Evolutionary conservation across 441 rosid species (phyloP).

Genomic region (Adansonia gregorii): DNA sequence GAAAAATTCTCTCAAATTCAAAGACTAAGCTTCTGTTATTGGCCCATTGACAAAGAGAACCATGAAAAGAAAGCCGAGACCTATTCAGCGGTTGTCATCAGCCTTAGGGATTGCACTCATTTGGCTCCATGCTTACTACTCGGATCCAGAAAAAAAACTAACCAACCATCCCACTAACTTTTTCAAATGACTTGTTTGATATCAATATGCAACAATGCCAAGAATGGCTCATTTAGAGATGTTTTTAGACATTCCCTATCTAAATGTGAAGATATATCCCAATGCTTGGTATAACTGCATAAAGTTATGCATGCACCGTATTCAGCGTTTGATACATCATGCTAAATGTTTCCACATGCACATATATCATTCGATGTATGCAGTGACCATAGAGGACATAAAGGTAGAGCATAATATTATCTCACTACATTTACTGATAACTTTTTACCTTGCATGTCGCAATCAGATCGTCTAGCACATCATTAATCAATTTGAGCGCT

Average conservation of each 20-base stretch:
- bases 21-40: background rate
- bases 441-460: constrained; percentile 85
- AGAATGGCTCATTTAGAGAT: background rate
- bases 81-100: background rate
- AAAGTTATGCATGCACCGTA: constrained; percentile 1
- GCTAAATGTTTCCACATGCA: background rate
- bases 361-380: background rate
- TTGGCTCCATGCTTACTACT: background rate
- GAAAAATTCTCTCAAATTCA: background rate
- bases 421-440: constrained; percentile 15
- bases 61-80: background rate
- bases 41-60: background rate
- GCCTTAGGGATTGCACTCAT: background rate
- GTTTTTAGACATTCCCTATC: background rate
- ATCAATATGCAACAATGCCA: constrained; percentile 4
- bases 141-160: background rate
- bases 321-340: background rate
- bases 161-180: background rate
- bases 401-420: constrained; percentile 14
- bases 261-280: background rate
- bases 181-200: constrained; percentile 3
- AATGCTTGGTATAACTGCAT: background rate
- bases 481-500: constrained; percentile 85
- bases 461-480: constrained; percentile 72
- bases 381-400: background rate